Conservation (phyloP, 306 rosid genomes). For the Carpinus fangiana region DNA sequence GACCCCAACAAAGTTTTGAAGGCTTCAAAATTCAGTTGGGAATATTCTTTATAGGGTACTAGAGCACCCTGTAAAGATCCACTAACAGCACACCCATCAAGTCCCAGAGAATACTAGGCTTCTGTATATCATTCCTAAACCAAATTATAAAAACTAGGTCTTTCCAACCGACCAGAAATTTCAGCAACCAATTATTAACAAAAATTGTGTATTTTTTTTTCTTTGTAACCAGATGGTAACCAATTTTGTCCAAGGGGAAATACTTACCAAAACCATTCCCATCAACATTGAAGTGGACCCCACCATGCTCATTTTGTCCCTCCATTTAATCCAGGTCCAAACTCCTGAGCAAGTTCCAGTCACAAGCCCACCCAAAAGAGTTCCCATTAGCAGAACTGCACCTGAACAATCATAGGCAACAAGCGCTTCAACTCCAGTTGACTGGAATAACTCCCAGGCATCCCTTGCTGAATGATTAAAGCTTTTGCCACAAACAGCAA, state of each 20-base stretch:
- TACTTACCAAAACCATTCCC: conserved; percentile 95
- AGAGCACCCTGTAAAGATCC: not conserved
- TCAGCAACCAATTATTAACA: not conserved
- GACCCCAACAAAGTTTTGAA: too few relatives aligned
- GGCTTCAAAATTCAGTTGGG: too few relatives aligned
- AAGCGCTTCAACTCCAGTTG: conserved; percentile 95
- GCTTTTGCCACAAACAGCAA: conserved; percentile 89
- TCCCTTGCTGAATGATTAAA: conserved; percentile 96
- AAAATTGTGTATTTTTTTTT: not conserved
- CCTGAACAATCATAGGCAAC: conserved; percentile 97
- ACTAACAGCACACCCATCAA: not conserved
- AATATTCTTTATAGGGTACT: too few relatives aligned
- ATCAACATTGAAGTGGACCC: conserved; percentile 91
- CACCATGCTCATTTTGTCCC: conserved; percentile 77
- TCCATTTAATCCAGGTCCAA: conserved; percentile 89
- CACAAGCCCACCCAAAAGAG: conserved; percentile 77
- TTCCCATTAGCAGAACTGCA: conserved; percentile 89
- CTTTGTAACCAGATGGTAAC: too few relatives aligned
- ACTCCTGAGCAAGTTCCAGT: conserved; percentile 93
- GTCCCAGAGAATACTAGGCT: not conserved
- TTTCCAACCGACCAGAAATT: not conserved
- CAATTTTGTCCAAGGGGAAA: not conserved
- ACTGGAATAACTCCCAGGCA: conserved; percentile 98
- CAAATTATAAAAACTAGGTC: not conserved
- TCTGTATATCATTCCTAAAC: not conserved